A percentile compares a stretch with the other conserved stretches of the same genome.
Evolutionary conservation across 495 filamentous ascomycete genomes (phyloP).

Genomic region (Neurospora discreta): DNA sequence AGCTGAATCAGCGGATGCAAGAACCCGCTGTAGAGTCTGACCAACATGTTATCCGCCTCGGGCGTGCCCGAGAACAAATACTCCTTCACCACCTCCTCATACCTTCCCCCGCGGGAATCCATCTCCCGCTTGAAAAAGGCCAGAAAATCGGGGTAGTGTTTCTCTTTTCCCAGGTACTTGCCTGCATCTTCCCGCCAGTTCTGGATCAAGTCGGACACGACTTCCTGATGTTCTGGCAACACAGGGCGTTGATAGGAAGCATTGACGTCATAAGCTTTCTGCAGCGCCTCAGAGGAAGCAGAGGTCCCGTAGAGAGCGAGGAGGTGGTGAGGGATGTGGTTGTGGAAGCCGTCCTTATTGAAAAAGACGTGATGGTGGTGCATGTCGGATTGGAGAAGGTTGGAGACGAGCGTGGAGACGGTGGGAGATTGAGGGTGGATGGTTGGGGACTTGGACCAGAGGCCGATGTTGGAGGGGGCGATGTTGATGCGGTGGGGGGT

Average conservation of each 20-base stretch:
- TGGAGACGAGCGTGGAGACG: constrained; percentile 7
- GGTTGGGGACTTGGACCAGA: constrained; percentile 24
- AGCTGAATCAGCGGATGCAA: constrained; percentile 79
- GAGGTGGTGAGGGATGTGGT: constrained; percentile 62
- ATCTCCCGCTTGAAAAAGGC: constrained; percentile 66
- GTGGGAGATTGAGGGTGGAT: constrained; percentile 40
- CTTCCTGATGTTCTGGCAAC: constrained; percentile 28
- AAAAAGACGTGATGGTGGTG: constrained; percentile 68
- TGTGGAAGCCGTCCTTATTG: constrained; percentile 56
- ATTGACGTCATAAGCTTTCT: constrained; percentile 48
- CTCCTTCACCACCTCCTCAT: constrained; percentile 45
- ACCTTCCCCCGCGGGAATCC: constrained; percentile 48
- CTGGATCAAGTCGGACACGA: constrained; percentile 39
- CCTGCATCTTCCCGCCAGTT: constrained; percentile 37
- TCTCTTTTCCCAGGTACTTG: constrained; percentile 33
- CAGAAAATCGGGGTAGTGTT: constrained; percentile 58
- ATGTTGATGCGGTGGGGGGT: constrained; percentile 50
- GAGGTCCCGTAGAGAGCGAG: constrained; percentile 69
- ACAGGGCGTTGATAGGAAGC: constrained; percentile 47
- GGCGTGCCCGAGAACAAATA: constrained; percentile 50
- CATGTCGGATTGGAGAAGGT: not conserved
- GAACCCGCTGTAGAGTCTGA: constrained; percentile 40
- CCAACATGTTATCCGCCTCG: constrained; percentile 4
- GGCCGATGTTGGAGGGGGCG: constrained; percentile 42
- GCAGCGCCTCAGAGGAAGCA: constrained; percentile 45